Percentiles rank a stretch among this genome's conserved stretches.
Evolutionary conservation across 805 yeast genomes (phyloP).

Genomic region (Candida stauntonica): DNA sequence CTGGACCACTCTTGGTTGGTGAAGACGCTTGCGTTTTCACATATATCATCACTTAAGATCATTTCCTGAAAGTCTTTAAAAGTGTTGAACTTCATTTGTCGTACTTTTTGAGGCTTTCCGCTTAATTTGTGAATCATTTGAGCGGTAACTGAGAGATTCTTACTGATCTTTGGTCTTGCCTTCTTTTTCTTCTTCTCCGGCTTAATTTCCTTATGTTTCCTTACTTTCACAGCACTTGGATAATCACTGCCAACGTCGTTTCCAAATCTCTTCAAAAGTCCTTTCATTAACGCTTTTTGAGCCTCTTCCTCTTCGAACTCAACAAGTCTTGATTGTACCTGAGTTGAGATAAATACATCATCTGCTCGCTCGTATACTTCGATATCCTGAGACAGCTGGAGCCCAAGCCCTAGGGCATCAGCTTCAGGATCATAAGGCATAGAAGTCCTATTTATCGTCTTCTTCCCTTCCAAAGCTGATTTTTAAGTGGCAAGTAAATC

Average conservation of each 20-base stretch:
- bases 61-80: too few relatives aligned
- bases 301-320: constrained; percentile 15
- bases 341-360: constrained; percentile 21
- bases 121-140: constrained; percentile 14
- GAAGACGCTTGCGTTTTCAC: constrained; percentile 3
- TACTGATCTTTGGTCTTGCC: background rate
- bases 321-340: constrained; percentile 23
- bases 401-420: background rate
- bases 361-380: constrained; percentile 4
- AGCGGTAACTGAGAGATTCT: constrained; percentile 6
- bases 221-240: background rate
- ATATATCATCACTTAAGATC: background rate
- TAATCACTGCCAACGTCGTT: background rate
- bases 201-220: background rate
- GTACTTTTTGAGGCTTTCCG: constrained; percentile 15
- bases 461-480: too few relatives aligned
- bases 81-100: constrained; percentile 1
- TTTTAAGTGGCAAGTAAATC: too few relatives aligned
- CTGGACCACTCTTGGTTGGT: constrained; percentile 7
- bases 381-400: constrained; percentile 4
- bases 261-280: background rate
- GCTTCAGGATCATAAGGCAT: too few relatives aligned
- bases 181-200: background rate
- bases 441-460: too few relatives aligned
- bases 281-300: background rate